A percentile compares a stretch with the other conserved stretches of the same genome.
Conservation (phyloP, 1,139 yeast genomes). For the Starmera stellimalicola region DNA sequence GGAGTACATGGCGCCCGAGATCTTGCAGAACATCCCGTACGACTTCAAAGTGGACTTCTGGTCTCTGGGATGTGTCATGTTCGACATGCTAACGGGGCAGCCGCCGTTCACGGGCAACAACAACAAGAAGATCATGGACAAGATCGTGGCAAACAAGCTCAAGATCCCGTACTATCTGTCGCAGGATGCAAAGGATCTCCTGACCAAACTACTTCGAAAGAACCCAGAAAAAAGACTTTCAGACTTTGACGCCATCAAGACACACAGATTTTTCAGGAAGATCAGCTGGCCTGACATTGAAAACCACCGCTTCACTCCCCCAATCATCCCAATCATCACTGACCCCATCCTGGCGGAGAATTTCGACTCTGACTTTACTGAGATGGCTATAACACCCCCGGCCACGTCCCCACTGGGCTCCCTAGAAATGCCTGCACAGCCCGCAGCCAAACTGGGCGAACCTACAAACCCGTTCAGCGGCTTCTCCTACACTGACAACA, state of each 20-base stretch:
- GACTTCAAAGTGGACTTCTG: slow-evolving; percentile 93
- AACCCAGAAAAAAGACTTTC: slow-evolving; percentile 70
- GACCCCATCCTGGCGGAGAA: slow-evolving; percentile 87
- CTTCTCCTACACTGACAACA: slow-evolving; percentile 30
- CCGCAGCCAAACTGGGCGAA: slow-evolving; percentile 5
- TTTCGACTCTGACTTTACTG: slow-evolving; percentile 81
- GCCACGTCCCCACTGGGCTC: slow-evolving; percentile 13
- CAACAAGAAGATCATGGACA: slow-evolving; percentile 72
- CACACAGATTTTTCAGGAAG: slow-evolving; percentile 72
- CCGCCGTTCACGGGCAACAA: slow-evolving; percentile 94
- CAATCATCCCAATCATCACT: slow-evolving; percentile 78
- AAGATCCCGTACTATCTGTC: slow-evolving; percentile 77
- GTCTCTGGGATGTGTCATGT: slow-evolving; percentile 88
- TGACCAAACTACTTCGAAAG: slow-evolving; percentile 63
- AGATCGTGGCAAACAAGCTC: slow-evolving; percentile 66
- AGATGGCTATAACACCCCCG: slow-evolving; percentile 35
- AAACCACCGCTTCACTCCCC: slow-evolving; percentile 46
- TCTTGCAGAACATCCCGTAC: slow-evolving; percentile 75
- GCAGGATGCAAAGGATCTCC: slow-evolving; percentile 75
- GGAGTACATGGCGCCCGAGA: slow-evolving; percentile 96
- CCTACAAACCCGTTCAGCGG: slow-evolving; percentile 19
- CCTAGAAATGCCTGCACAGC: slow-evolving; percentile 3
- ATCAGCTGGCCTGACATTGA: slow-evolving; percentile 66
- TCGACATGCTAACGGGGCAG: slow-evolving; percentile 78
- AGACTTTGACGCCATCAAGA: slow-evolving; percentile 43